A percentile compares a stretch with the other conserved stretches of the same genome.
These are phyloP conservation scores for Solanum clarkiae DNA, from an alignment of 257 asterid genomes.

Conservation along the genomic window DNA sequence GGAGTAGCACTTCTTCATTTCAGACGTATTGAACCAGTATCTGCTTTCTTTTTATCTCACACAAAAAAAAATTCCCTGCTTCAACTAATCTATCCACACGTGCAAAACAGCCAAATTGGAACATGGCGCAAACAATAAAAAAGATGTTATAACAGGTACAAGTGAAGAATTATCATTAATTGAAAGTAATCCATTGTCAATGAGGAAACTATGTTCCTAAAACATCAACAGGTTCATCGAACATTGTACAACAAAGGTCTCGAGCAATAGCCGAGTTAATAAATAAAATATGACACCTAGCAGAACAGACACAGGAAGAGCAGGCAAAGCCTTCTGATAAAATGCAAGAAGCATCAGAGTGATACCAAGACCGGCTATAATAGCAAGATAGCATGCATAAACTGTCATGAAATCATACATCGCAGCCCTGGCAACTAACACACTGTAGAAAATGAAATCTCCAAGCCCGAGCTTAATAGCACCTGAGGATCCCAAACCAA, in stretches of 20 bases:
- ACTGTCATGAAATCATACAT: constrained; percentile 94
- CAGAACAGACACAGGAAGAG: constrained; percentile 77
- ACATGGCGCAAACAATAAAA: neutral
- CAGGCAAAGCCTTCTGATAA: constrained; percentile 91
- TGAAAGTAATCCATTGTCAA: neutral
- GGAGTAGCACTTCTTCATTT: neutral
- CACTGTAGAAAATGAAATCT: constrained; percentile 92
- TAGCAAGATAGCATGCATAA: constrained; percentile 93
- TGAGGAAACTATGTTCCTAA: constrained; percentile 16
- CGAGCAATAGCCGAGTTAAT: constrained; percentile 75
- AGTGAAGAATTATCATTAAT: neutral
- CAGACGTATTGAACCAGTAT: neutral
- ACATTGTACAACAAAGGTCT: constrained; percentile 75
- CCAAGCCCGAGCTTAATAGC: constrained; percentile 96
- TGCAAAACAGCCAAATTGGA: neutral
- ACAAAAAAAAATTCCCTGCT: neutral
- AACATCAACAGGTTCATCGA: constrained; percentile 79
- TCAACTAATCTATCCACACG: neutral
- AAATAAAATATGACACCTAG: constrained; percentile 82
- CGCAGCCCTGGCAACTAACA: constrained; percentile 91
- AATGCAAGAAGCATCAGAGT: constrained; percentile 78
- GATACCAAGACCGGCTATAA: constrained; percentile 86
- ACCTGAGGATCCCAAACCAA: constrained; percentile 86
- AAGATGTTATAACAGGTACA: neutral
- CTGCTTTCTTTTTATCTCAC: neutral